Evolutionary conservation across 208 protist species (phyloP), one percentile per base, ranked within the genome.

Genomic region (Leishmania turanica): DNA sequence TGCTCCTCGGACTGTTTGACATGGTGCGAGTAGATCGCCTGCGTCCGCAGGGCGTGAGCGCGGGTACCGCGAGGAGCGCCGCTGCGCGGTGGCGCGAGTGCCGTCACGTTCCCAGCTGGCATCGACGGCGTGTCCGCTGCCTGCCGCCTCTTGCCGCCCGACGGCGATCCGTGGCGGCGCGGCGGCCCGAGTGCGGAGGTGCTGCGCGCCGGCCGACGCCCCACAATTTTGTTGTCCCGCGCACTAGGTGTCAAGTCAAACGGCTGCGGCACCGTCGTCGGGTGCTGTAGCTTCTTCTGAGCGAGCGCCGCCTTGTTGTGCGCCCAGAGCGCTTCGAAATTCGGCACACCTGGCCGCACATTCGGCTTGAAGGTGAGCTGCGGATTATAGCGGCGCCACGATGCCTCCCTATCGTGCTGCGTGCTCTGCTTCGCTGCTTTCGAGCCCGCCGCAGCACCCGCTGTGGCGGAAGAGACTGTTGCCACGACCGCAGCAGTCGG

Each of bases 281-380:
- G 82, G 24, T 82, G 75, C 49, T 87, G 81, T 79, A 89, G 72
- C 47, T 91, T 91, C 47, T 92, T 90, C 56, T 90, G 86, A 31
- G 81, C 78, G 24, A 94, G 79, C 45, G 79, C 71, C 58, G 88
- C 71, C 31, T 80, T 80, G n/a, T 96, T 84, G 62, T 89, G 82
- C 11, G 88, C 91, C 92, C 93, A 96, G 58, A 98, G 73, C 34
- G 66, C 72, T 42, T 92, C 82, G 75, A 96, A 98, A 84, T 96
- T 82, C 3, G 95, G 95, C 62, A 98, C 92, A 34, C 92, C 93
- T 24, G 87, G 88, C 42, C 85, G 87, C 45, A 98, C 85, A 47
- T 91, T 87, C 15, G 95, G 95, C 73, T 89, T 87, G 80, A 98
- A 98, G 53, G 91, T 95, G 9, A 93, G 88, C 75, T 94, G 88